These are phyloP conservation scores for Antrodiella citrinella DNA, from an alignment of 768 basidiomycete genomes.

Conservation along the genomic window DNA sequence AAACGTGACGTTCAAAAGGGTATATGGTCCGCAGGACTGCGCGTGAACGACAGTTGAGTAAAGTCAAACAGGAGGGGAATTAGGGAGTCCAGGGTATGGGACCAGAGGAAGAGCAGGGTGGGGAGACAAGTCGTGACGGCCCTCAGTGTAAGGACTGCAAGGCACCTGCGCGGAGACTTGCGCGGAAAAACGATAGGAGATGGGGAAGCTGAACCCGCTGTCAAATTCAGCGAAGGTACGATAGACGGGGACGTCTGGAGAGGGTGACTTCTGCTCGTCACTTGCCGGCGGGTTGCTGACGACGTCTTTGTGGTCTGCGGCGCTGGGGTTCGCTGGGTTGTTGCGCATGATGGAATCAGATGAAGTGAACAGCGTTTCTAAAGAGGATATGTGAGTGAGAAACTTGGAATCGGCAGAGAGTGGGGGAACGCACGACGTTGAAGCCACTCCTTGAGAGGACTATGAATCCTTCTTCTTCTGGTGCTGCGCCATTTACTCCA, in stretches of 20 bases:
- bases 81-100: no score
- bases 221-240: background rate
- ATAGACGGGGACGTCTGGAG: background rate
- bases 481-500: constrained; percentile 5
- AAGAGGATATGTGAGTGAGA: background rate
- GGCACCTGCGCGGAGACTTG: background rate
- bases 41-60: no score
- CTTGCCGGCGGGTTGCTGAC: background rate
- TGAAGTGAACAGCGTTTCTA: constrained; percentile 15
- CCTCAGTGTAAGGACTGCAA: background rate
- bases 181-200: background rate
- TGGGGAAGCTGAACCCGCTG: background rate
- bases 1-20: no score
- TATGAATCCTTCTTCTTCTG: constrained; percentile 5
- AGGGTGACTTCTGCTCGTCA: background rate
- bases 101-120: background rate
- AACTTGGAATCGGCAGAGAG: background rate
- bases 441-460: constrained; percentile 16
- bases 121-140: background rate
- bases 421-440: constrained; percentile 4
- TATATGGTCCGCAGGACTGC: no score
- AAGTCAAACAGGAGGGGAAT: no score
- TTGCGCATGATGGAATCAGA: constrained; percentile 19
- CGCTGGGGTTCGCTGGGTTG: constrained; percentile 14
- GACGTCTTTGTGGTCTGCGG: constrained; percentile 1